Conservation (phyloP, 2,329 filamentous ascomycete species). For the Colletotrichum sp. region DNA sequence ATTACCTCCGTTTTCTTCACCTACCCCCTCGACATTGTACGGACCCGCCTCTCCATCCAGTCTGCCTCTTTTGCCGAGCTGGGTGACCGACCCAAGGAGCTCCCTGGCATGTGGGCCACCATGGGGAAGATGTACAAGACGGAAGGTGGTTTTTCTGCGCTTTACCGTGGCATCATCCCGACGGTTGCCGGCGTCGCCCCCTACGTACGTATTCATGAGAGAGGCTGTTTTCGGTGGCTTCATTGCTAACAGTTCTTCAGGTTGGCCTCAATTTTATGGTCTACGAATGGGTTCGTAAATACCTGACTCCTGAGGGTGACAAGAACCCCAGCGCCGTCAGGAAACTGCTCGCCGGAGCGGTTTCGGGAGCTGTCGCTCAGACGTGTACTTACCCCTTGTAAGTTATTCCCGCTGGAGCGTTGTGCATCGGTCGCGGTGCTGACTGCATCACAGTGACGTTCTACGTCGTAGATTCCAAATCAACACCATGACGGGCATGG, state of each 20-base stretch:
- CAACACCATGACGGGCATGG: conserved; percentile 99
- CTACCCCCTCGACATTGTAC: conserved; percentile 96
- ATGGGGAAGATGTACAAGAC: conserved; percentile 85
- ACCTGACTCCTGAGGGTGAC: conserved; percentile 86
- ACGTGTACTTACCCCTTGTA: conserved; percentile 99
- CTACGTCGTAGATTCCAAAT: conserved; percentile 94
- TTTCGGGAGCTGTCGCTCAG: conserved; percentile 95
- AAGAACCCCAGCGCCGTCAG: conserved; percentile 79
- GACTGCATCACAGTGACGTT: conserved; percentile 69
- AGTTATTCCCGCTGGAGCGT: conserved; percentile 41
- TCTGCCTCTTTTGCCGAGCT: conserved; percentile 92
- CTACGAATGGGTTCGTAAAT: conserved; percentile 86
- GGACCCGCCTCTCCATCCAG: conserved; percentile 94
- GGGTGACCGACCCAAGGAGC: conserved; percentile 64
- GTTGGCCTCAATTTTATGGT: conserved; percentile 99
- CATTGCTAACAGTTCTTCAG: conserved; percentile 43
- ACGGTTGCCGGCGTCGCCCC: conserved; percentile 95
- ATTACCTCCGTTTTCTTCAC: conserved; percentile 95
- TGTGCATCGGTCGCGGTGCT: conserved; percentile 22
- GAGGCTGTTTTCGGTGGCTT: neutral
- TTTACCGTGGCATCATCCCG: conserved; percentile 95
- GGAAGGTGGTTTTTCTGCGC: conserved; percentile 81
- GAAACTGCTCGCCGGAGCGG: conserved; percentile 87
- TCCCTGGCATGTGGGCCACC: conserved; percentile 93
- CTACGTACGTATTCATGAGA: conserved; percentile 64